phyloP scores from a whole-genome alignment of 177 flowering plant species.

The Telopea speciosissima region DNA sequence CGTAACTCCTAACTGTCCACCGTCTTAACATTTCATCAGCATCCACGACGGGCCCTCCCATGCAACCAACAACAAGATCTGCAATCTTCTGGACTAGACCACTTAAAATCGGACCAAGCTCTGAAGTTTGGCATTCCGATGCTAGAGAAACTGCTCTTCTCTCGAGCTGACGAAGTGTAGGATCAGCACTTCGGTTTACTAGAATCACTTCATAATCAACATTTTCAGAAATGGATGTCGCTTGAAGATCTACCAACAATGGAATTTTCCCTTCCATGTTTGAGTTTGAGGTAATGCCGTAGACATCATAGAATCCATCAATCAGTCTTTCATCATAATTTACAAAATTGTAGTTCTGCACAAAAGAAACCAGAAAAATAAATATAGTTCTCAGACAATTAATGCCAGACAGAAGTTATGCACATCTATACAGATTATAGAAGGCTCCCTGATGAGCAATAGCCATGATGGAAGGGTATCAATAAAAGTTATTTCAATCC shows the following conservation, averaged over 20 bases:
- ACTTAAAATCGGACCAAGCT: conserved; percentile 32
- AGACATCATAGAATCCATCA: conserved; percentile 97
- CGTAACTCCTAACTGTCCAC: conserved; percentile 65
- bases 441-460: not conserved
- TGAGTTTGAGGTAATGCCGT: conserved; percentile 47
- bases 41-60: conserved; percentile 97
- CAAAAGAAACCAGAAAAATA: not conserved
- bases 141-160: conserved; percentile 42
- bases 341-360: conserved; percentile 85
- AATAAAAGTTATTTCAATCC: not conserved
- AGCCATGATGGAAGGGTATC: not conserved
- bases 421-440: not conserved
- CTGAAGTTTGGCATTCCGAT: conserved; percentile 36
- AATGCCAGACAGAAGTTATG: not conserved
- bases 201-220: conserved; percentile 78
- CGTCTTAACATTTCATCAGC: conserved; percentile 71
- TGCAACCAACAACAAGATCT: conserved; percentile 67
- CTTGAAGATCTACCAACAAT: conserved; percentile 68
- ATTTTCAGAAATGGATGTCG: conserved; percentile 39
- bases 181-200: conserved; percentile 66
- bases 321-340: conserved; percentile 80
- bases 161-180: conserved; percentile 70
- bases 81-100: conserved; percentile 81
- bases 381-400: not conserved
- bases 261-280: conserved; percentile 66